Base-by-base conservation (phyloP, 805 yeast genomes). In the Starmerella sirachaensis region DNA sequence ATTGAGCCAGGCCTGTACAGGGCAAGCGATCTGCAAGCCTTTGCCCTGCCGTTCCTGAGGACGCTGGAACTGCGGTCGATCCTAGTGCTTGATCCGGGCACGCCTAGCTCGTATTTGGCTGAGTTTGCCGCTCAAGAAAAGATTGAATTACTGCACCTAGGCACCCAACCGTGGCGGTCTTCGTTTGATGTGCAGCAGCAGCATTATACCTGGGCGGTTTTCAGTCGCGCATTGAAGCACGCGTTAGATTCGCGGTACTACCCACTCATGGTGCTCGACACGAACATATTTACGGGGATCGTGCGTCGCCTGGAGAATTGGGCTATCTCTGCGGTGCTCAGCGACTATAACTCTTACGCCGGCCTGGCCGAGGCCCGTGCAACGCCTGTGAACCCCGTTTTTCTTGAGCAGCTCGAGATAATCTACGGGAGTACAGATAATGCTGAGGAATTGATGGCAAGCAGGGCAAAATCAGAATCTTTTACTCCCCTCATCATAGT, bases 1-100 rank as follows among this genome's bases (percentile, higher is more conserved):
- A 95, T 86, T 4, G 96, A 91, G 59, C 76, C 78, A 18, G 93
- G 93, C 0, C 63, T 88, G 1, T 78, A 81, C 60, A 68, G 96
- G 37, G 82, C 95, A 51, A 70, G 91, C 4, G 13, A 27, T 4
- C 25, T 26, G n/a, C 40, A 40, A 4, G 28, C 17, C 21, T 39
- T 13, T 35, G 17, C 35, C 25, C 66, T 77, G 41, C 78, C 91
- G 19, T 88, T 86, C 52, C 55, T 88, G 18, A 78, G 74, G 40
- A 81, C 94, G 0, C 64, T 88, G 20, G 64, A 68, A 19, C 64
- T 88, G 36, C 71, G 70, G 45, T 70, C 85, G 4, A 68, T 88
- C 16, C 60, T 91, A 2, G 69, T 81, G 47, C 60, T 88, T 29
- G 93, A 85, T 53, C 88, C 86, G 14, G 96, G 84, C 48, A 74